Evolutionary conservation across 2,329 filamentous ascomycete genomes (phyloP), one percentile per base, ranked within the genome.

Genomic region (Diplodia intermedia): DNA sequence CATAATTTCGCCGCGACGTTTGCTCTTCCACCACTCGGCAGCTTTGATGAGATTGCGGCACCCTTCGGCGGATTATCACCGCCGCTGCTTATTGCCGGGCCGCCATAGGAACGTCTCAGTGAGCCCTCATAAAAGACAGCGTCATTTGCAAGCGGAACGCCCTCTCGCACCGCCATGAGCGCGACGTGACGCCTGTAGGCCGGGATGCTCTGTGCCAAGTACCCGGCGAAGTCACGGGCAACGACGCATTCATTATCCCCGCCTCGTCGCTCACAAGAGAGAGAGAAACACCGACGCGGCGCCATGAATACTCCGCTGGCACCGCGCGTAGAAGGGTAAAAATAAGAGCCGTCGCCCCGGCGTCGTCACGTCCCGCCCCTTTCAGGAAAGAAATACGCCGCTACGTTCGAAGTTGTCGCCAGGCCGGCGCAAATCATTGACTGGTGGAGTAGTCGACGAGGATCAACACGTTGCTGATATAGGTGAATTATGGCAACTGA

Each of bases 341-440:
- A 47, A 47, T 20, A 47, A 47, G 43, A 47, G n/a, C 43, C 43
- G n/a, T n/a, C 43, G 9, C 9, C 36, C 36, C 36, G 36, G 9
- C 43, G 40, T 20, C 43, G 43, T 47, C 20, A 26, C 23, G 11
- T 9, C 26, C 50, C 26, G 23, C 15, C 57, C 38, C 40, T 43
- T 61, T 33, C 57, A 43, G 57, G 57, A 33, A 43, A 50, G 47
- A 61, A 31, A 31, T 43, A 49, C 40, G 57, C 57, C 57, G 57
- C 57, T 61, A 43, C 57, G 57, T 61, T 61, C 36, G 57, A 61
- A 61, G 57, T 61, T 61, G 57, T 38, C 36, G 36, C 36, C 9
- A 38, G 36, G 14, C 36, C 36, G 36, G 36, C 31, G 26, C 40
- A 31, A 29, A 31, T 20, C 31, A n/a, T 36, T 31, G 18, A 18